Evolutionary conservation across 176 grass and related monocot species (phyloP), one percentile per base, ranked within the genome.

Genomic region (Oryza rufipogon): DNA sequence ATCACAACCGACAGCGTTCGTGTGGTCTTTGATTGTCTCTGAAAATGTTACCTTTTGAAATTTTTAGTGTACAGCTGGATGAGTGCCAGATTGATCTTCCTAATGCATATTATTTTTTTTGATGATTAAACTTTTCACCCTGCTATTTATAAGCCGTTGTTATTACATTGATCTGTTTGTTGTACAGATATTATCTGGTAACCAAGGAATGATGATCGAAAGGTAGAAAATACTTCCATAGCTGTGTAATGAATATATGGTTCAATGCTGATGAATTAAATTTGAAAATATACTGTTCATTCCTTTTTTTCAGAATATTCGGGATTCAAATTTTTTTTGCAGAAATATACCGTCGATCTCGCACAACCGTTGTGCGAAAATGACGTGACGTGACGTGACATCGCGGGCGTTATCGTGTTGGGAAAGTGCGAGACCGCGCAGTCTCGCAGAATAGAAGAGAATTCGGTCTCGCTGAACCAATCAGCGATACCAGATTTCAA

Each of bases 111-210:
- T 85, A 70, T 44, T 16, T 33, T n/a, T 45, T 30, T 77, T 15
- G 14, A 7, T 70, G 16, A 7, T 46, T 32, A 2, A 32, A 3
- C 30, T 32, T 32, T 32, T 66, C 11, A 34, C 26, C 47, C 52
- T 77, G 76, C 14, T 78, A 13, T 26, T 63, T 84, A 78, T 34
- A 63, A 4, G n/a, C 9, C 1, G n/a, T 9, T 22, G 7, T 67
- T 49, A 85, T 88, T n/a, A 88, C 72, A 85, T 38, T 63, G 16
- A 2, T 85, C 77, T 48, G 61, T 88, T 91, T 88, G 28, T 34
- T 51, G 66, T 64, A 49, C 86, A 91, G 89, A 85, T 91, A 63
- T 66, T 91, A 72, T 91, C 81, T 73, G 56, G 20, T 28, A 88
- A 88, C 81, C 73, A 82, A 49, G 85, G 80, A 85, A 68, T 85